A percentile compares a stretch with the other conserved stretches of the same genome.
These are phyloP conservation scores for Mycocalia duriaeana DNA, from an alignment of 1,284 basidiomycete genomes.

Conservation along the genomic window DNA sequence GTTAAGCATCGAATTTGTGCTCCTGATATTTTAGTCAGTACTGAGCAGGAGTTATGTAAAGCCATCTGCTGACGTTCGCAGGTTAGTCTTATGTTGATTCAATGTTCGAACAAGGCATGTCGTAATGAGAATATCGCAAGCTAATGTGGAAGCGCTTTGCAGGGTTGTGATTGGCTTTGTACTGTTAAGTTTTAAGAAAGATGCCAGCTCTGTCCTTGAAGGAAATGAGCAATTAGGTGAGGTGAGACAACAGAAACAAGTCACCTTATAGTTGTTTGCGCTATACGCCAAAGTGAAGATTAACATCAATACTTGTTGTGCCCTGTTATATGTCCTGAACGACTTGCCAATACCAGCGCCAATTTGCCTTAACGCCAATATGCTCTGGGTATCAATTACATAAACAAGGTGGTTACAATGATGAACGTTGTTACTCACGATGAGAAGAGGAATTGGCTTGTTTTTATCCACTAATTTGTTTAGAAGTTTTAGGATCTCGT, in stretches of 20 bases:
- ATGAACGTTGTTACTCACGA: constrained; percentile 7
- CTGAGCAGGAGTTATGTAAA: background rate
- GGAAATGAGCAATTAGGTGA: background rate
- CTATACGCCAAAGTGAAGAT: constrained; percentile 1
- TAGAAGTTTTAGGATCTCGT: background rate
- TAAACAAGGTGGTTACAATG: too few relatives aligned
- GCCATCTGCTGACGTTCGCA: constrained; percentile 9
- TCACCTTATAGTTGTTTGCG: constrained; percentile 9
- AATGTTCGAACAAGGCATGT: constrained; percentile 12
- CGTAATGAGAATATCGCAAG: constrained; percentile 18
- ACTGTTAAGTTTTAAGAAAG: constrained; percentile 4
- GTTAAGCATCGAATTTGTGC: constrained; percentile 14
- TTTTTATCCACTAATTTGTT: constrained; percentile 11
- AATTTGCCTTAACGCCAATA: constrained; percentile 11
- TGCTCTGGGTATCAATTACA: too few relatives aligned
- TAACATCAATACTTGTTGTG: background rate
- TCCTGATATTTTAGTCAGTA: too few relatives aligned
- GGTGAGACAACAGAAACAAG: background rate
- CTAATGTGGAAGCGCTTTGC: constrained; percentile 12
- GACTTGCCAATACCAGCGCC: constrained; percentile 10
- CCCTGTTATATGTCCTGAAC: too few relatives aligned
- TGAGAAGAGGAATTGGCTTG: constrained; percentile 9
- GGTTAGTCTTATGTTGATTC: constrained; percentile 10
- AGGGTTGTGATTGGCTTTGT: constrained; percentile 12
- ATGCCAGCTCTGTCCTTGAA: background rate